Base-by-base conservation (phyloP, 257 asterid genomes). In the Lithospermum erythrorhizon region DNA sequence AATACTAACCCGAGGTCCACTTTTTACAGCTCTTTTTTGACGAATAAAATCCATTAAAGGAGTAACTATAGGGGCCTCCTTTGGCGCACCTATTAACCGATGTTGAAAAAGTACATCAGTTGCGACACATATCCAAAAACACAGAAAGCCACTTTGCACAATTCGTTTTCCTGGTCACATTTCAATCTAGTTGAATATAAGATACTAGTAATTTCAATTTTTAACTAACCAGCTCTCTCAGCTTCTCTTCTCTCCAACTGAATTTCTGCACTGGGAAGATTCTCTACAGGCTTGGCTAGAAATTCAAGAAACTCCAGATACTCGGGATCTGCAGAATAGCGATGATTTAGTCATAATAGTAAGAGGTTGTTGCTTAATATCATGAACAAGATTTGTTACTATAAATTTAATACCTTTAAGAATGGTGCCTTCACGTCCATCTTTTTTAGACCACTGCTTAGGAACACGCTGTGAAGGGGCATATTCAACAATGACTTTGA, bases 261-360 rank as follows among this genome's bases (percentile, higher is more conserved):
- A 73, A 89, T 84, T 83, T 93, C 99, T 70, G 99, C 99, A 78
- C 99, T 93, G 6, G 99, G 99, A 66, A 93, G 99, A 82, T 84
- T 81, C 88, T 89, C 96, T 51, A 86, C 76, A 11, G 99, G 99
- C 81, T 87, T 93, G 47, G 95, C 79, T 63, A 93, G 72, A 78
- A 77, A 72, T 79, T 89, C 96, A 81, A 93, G 96, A 84, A 93
- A 93, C 95, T 93, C 97, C 90, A 86, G 61, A 82, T 89, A 93
- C 77, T 93, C 97, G 73, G 96, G 89, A 89, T 93, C 99, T 93
- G 76, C 87, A 89, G n/a, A 63, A 70, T 66, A 55, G 69, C 68
- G 72, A 69, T 48, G 75, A 61, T 73, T 80, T 65, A 79, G 68
- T 58, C 61, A 72, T 49, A 64, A 65, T 70, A 59, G 65, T 58